Percentiles rank a stretch among this genome's conserved stretches.
phyloP scores from a whole-genome alignment of 73 alveolate genomes.

The Blepharisma stoltei region DNA sequence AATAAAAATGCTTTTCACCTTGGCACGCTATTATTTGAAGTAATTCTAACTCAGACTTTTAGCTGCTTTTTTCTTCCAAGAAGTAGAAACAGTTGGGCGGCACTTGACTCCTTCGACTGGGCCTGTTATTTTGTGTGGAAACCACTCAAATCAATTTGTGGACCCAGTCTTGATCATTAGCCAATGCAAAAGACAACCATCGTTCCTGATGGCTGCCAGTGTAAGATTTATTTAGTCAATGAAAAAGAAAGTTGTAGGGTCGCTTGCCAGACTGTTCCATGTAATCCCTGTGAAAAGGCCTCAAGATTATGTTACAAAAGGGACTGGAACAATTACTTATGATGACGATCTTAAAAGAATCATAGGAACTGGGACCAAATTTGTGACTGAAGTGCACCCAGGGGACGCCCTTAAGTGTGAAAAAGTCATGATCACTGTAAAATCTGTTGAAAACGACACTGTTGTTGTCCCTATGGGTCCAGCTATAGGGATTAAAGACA shows the following conservation, averaged over 20 bases:
- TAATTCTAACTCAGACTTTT: slow-evolving; percentile 34
- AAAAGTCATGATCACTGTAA: slow-evolving; percentile 40
- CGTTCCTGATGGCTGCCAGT: slow-evolving; percentile 68
- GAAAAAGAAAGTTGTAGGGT: slow-evolving; percentile 68
- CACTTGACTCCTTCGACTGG: slow-evolving; percentile 78
- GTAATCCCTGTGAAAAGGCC: slow-evolving; percentile 86
- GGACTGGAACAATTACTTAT: slow-evolving; percentile 59
- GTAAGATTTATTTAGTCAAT: slow-evolving; percentile 40
- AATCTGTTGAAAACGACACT: slow-evolving; percentile 47
- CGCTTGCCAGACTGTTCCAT: slow-evolving; percentile 64
- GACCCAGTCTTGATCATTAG: slow-evolving; percentile 81
- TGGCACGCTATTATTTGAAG: slow-evolving; percentile 9
- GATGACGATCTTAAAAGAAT: slow-evolving; percentile 38
- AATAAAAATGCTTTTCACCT: neutral
- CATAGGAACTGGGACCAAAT: slow-evolving; percentile 63
- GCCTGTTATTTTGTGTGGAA: slow-evolving; percentile 92
- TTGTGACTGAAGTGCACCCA: slow-evolving; percentile 47
- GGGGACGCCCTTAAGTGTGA: slow-evolving; percentile 52
- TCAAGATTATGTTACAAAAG: slow-evolving; percentile 65
- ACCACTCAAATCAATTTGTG: slow-evolving; percentile 92
- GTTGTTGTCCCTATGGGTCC: slow-evolving; percentile 20
- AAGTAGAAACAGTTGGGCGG: slow-evolving; percentile 65
- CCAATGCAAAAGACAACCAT: slow-evolving; percentile 40
- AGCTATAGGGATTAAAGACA: slow-evolving; percentile 38
- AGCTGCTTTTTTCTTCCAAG: slow-evolving; percentile 64